A percentile compares a stretch with the other conserved stretches of the same genome.
phyloP scores from a whole-genome alignment of 306 rosid species.

The Begonia peltatifolia region DNA sequence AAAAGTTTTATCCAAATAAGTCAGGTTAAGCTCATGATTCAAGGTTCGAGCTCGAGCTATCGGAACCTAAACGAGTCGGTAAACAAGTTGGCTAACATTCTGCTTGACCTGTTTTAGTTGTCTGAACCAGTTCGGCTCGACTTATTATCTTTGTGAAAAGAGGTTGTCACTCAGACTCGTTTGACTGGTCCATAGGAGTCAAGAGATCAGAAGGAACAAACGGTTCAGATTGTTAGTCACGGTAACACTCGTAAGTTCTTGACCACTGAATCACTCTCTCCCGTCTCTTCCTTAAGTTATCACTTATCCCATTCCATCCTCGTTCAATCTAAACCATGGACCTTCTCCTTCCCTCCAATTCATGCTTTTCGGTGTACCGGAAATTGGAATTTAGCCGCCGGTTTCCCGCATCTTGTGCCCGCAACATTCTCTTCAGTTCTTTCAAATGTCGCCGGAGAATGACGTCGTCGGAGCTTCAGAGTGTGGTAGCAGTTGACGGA shows the following conservation, averaged over 20 bases:
- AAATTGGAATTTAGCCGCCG: slow-evolving; percentile 12
- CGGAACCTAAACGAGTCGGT: too few relatives aligned
- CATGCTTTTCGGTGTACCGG: slow-evolving; percentile 18
- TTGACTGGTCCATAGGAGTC: too few relatives aligned
- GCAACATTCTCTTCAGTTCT: slow-evolving; percentile 2
- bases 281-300: slow-evolving; percentile 4
- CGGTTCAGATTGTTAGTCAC: too few relatives aligned
- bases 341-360: slow-evolving; percentile 34
- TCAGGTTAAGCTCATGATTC: too few relatives aligned
- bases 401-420: slow-evolving; percentile 8
- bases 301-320: slow-evolving; percentile 7
- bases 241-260: not conserved
- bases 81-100: too few relatives aligned
- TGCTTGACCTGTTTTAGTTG: too few relatives aligned
- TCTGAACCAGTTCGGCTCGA: too few relatives aligned
- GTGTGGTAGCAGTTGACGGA: slow-evolving; percentile 19
- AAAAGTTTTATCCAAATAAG: too few relatives aligned
- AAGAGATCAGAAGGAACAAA: too few relatives aligned
- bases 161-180: too few relatives aligned
- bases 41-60: too few relatives aligned
- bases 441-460: slow-evolving; percentile 26
- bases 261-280: not conserved
- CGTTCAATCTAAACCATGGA: slow-evolving; percentile 29
- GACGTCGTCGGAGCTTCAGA: slow-evolving; percentile 44
- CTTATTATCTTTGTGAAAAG: too few relatives aligned